phyloP scores from a whole-genome alignment of 306 rosid genomes.

The Malus orientalis region DNA sequence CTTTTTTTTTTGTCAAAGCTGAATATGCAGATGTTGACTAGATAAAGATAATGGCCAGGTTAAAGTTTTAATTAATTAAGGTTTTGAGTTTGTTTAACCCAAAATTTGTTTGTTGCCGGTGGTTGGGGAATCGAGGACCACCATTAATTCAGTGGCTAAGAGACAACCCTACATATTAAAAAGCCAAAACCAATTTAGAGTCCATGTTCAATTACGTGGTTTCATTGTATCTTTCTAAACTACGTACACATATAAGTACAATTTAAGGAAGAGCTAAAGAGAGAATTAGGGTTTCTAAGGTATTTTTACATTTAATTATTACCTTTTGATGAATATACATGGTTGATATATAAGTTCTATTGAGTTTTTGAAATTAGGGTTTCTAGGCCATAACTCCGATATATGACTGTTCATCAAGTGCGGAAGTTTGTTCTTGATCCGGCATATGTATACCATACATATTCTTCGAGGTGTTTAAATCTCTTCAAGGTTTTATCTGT shows the following conservation, averaged over 20 bases:
- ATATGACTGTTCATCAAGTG: too few relatives aligned
- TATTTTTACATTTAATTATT: too few relatives aligned
- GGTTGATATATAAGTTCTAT: too few relatives aligned
- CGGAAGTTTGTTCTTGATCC: too few relatives aligned
- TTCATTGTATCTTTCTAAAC: conserved; percentile 20
- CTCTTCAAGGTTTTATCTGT: too few relatives aligned
- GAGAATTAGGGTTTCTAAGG: not conserved
- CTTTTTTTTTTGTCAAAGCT: too few relatives aligned
- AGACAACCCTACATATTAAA: not conserved
- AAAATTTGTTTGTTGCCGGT: not conserved
- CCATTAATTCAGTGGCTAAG: not conserved
- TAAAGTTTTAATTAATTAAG: not conserved
- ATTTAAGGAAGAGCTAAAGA: not conserved
- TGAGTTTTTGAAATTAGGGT: too few relatives aligned
- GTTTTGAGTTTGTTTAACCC: not conserved
- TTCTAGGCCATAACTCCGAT: too few relatives aligned
- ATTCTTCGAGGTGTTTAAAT: too few relatives aligned
- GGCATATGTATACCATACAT: too few relatives aligned
- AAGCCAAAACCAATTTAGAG: not conserved
- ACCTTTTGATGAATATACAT: not conserved
- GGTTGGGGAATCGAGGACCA: conserved; percentile 10
- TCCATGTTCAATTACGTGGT: not conserved
- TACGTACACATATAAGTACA: not conserved
- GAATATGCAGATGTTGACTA: conserved; percentile 3
- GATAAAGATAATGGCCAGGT: not conserved